Evolutionary conservation across 2,329 filamentous ascomycete species (phyloP).

Genomic region (Trichoderma cornu-damae): DNA sequence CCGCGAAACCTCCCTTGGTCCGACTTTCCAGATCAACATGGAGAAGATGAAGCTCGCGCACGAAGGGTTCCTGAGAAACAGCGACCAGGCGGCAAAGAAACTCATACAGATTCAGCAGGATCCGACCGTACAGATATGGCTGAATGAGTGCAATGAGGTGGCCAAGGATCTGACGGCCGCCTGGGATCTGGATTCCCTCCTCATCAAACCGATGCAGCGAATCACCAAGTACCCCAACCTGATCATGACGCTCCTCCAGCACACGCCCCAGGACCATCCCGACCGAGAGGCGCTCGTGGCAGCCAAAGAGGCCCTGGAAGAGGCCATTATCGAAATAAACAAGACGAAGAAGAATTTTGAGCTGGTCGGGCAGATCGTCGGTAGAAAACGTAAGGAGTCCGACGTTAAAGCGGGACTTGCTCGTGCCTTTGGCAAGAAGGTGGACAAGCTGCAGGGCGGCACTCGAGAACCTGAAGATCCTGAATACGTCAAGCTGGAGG

Average conservation of each 20-base stretch:
- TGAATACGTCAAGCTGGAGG: conserved; percentile 72
- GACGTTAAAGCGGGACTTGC: conserved; percentile 80
- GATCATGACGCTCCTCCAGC: conserved; percentile 70
- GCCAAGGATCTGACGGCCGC: conserved; percentile 88
- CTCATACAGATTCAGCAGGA: conserved; percentile 60
- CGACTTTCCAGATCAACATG: conserved; percentile 52
- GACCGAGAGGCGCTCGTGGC: conserved; percentile 62
- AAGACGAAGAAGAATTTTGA: conserved; percentile 93
- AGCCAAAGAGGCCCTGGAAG: conserved; percentile 52
- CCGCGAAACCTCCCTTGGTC: conserved; percentile 48
- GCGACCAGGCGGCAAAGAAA: conserved; percentile 56
- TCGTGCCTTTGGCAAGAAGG: conserved; percentile 83
- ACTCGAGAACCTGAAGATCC: conserved; percentile 67
- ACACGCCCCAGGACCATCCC: conserved; percentile 77
- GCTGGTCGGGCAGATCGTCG: conserved; percentile 82
- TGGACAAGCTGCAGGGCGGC: conserved; percentile 70
- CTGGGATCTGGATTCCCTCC: conserved; percentile 91
- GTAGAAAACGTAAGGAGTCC: conserved; percentile 80
- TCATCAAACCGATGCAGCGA: conserved; percentile 94
- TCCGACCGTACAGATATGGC: conserved; percentile 69
- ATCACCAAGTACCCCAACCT: conserved; percentile 91
- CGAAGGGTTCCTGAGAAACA: conserved; percentile 59
- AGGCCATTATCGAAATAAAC: conserved; percentile 80
- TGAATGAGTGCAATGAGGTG: conserved; percentile 87
- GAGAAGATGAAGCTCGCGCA: conserved; percentile 57